These are phyloP conservation scores for Sphaerostilbella broomeana DNA, from an alignment of 2,329 filamentous ascomycete species.

Conservation along the genomic window DNA sequence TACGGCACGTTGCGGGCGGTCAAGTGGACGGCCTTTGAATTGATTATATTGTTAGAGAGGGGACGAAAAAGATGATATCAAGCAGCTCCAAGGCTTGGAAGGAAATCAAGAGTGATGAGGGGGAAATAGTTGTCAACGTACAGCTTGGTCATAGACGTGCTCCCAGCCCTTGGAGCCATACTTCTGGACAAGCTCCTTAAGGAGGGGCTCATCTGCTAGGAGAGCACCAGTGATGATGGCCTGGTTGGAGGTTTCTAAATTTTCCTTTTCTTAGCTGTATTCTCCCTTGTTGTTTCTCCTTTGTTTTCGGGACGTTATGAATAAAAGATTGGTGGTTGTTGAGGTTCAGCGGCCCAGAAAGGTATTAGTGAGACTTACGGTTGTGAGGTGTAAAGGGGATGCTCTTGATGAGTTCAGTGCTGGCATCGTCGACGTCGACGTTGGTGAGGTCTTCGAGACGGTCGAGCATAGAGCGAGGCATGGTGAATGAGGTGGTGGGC, in stretches of 20 bases:
- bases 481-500: neutral
- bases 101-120: neutral
- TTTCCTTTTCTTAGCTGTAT: neutral
- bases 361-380: conserved; percentile 10
- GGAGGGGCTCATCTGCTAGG: conserved; percentile 10
- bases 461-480: conserved; percentile 10
- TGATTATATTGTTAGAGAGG: neutral
- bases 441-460: conserved; percentile 16
- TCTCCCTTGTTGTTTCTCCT: neutral
- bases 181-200: conserved; percentile 12
- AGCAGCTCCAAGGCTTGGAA: neutral
- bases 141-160: conserved; percentile 16
- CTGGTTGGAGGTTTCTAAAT: conserved; percentile 20
- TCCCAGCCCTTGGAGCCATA: conserved; percentile 18
- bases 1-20: conserved; percentile 17
- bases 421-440: conserved; percentile 17
- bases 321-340: neutral
- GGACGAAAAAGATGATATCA: neutral
- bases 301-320: neutral
- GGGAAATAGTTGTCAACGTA: conserved; percentile 7
- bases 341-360: too few species aligned
- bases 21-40: conserved; percentile 13
- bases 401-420: conserved; percentile 14
- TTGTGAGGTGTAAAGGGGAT: conserved; percentile 18
- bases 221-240: conserved; percentile 16